Conservation (phyloP, 768 basidiomycete genomes). For the Ramaria rubella region DNA sequence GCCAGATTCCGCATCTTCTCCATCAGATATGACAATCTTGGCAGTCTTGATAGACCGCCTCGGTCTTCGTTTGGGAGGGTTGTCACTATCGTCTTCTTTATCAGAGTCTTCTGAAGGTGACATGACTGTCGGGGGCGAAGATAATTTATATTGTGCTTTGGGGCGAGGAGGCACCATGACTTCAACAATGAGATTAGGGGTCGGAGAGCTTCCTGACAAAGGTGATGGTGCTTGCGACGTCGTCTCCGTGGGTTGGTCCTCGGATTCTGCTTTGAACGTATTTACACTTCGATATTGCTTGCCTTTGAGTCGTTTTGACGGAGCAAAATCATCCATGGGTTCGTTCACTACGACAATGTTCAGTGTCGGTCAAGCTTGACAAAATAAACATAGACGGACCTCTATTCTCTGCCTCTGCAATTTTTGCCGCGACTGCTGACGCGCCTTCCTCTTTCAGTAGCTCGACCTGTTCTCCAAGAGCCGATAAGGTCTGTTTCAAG, state of each 20-base stretch:
- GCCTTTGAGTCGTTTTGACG: slow-evolving; percentile 68
- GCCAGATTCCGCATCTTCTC: slow-evolving; percentile 21
- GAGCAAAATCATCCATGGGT: slow-evolving; percentile 38
- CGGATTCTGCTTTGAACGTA: slow-evolving; percentile 9
- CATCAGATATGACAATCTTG: slow-evolving; percentile 25
- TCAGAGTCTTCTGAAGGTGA: slow-evolving; percentile 27
- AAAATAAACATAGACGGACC: slow-evolving; percentile 41
- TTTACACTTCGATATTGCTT: slow-evolving; percentile 50
- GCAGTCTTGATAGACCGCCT: neutral
- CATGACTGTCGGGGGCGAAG: slow-evolving; percentile 1
- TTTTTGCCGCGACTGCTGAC: slow-evolving; percentile 51
- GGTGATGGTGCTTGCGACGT: slow-evolving; percentile 5
- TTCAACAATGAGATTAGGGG: slow-evolving; percentile 40
- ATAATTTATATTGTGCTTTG: slow-evolving; percentile 15
- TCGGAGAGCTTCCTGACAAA: slow-evolving; percentile 25
- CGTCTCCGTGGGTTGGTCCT: slow-evolving; percentile 10
- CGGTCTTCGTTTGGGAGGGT: slow-evolving; percentile 5
- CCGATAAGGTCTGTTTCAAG: slow-evolving; percentile 53
- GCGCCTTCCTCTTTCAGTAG: slow-evolving; percentile 61
- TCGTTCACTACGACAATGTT: slow-evolving; percentile 37
- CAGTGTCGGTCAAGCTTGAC: neutral
- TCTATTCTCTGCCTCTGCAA: slow-evolving; percentile 53
- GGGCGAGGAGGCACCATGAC: slow-evolving; percentile 47
- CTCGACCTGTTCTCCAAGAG: slow-evolving; percentile 61
- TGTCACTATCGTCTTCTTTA: slow-evolving; percentile 31